These are phyloP conservation scores for Syzygium malaccense DNA, from an alignment of 441 rosid species.

Conservation along the genomic window DNA sequence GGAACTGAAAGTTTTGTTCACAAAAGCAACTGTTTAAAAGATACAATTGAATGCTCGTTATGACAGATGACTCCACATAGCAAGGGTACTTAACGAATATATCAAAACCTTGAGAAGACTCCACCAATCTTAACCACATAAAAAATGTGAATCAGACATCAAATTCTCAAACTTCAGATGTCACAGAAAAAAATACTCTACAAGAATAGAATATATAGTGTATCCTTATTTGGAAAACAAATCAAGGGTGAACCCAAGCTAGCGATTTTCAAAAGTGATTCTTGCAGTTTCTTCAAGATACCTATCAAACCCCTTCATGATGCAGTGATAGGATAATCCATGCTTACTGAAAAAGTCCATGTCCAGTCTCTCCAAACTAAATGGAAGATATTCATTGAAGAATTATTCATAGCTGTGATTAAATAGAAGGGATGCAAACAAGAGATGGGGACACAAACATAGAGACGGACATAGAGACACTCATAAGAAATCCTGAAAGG, in stretches of 20 bases:
- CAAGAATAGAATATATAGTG: background rate
- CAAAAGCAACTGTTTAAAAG: background rate
- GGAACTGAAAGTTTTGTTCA: background rate
- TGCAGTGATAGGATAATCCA: background rate
- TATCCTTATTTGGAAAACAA: background rate
- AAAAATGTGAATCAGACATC: background rate
- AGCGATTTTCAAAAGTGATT: background rate
- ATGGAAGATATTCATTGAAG: background rate
- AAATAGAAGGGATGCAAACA: background rate
- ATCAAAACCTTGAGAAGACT: background rate
- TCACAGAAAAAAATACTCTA: background rate
- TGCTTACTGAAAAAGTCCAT: background rate
- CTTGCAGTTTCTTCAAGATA: background rate
- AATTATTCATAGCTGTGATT: background rate
- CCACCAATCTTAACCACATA: background rate
- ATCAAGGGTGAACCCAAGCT: background rate
- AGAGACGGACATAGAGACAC: background rate
- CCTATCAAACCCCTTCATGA: background rate
- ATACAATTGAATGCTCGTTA: background rate
- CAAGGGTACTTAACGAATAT: background rate
- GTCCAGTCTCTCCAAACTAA: background rate
- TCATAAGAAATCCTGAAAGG: background rate
- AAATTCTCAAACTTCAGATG: background rate
- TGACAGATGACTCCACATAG: background rate
- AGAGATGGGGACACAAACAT: background rate